Percentiles rank a stretch among this genome's conserved stretches.
Conservation (phyloP, 2,329 filamentous ascomycete species). For the Scedosporium minutisporum region DNA sequence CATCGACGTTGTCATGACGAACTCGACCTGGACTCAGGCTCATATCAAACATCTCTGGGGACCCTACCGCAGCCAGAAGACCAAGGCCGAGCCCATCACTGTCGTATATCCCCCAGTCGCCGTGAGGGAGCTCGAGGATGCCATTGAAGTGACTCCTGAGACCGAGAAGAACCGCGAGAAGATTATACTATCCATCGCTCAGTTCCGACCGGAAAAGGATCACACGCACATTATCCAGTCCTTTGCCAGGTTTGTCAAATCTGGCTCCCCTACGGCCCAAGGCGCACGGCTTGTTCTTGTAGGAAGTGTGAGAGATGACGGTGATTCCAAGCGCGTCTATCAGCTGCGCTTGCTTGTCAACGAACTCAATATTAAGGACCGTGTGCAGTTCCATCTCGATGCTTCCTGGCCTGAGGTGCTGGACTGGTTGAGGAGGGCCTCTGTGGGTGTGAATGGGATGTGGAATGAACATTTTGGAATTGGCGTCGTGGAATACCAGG, state of each 20-base stretch:
- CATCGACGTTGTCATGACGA: constrained; percentile 93
- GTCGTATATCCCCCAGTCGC: constrained; percentile 90
- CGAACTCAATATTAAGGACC: constrained; percentile 74
- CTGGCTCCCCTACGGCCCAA: constrained; percentile 36
- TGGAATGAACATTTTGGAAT: constrained; percentile 99
- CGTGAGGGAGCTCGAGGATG: constrained; percentile 70
- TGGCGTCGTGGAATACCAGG: constrained; percentile 95
- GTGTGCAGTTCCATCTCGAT: constrained; percentile 81
- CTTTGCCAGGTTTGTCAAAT: constrained; percentile 66
- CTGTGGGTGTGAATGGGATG: constrained; percentile 92
- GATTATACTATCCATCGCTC: constrained; percentile 82
- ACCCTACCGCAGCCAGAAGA: constrained; percentile 34
- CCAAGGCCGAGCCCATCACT: constrained; percentile 44
- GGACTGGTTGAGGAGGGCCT: constrained; percentile 64
- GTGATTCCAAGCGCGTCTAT: constrained; percentile 76
- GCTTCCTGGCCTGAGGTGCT: constrained; percentile 83
- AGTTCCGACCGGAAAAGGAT: constrained; percentile 97
- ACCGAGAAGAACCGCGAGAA: constrained; percentile 63
- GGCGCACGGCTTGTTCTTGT: constrained; percentile 68
- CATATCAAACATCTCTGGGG: constrained; percentile 80
- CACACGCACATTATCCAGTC: constrained; percentile 78
- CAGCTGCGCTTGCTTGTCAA: constrained; percentile 77
- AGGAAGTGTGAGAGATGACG: constrained; percentile 81
- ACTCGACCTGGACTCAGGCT: constrained; percentile 84
- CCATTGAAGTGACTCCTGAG: constrained; percentile 59